Evolutionary conservation across 2,329 filamentous ascomycete species (phyloP), one percentile per base, ranked within the genome.

Genomic region (Capronia americana): DNA sequence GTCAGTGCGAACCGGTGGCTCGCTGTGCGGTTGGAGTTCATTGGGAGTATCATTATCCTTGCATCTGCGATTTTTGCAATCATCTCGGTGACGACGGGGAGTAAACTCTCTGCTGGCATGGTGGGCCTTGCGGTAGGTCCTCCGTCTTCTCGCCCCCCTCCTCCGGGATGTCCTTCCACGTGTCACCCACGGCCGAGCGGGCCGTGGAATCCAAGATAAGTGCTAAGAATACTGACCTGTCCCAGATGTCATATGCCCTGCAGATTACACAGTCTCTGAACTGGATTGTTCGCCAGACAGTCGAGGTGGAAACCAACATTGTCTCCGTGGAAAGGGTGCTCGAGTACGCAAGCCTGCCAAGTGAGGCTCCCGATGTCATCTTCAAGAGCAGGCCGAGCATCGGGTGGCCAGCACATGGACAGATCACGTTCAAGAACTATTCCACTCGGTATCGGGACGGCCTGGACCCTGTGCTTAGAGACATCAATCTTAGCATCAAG

Each of bases 221-320:
- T 34, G 62, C 41, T 46, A 12, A 57, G 58, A 57, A 55, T 53
- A 70, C n/a, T 51, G 23, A 34, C 48, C 20, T 34, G 38, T 57
- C 51, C 28, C 46, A 71, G 69, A 97, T 99, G 93, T 97, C 94
- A 55, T 97, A 98, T 80, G 95, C 93, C 46, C 86, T 99, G 70
- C 92, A 97, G 81, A 98, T 99, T 75, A 99, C 95, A 1, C 92
- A 94, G 72, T 97, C 93, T 41, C 86, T 99, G 74, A 99, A 98
- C 83, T 99, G 95, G 95, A 97, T 99, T 75, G 95, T 99, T 59
- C 89, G 96, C 66, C 95, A 99, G 80, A 97, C 93, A 0, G 95
- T 99, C 38, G 96, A 99, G 79, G 95, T 99, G n/a, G 96, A 99
- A 84, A 98, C 94, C n/a, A 99, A 99, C 79, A 99, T 99, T 75